phyloP scores from a whole-genome alignment of 257 asterid species.

The Pogostemon cablin region DNA sequence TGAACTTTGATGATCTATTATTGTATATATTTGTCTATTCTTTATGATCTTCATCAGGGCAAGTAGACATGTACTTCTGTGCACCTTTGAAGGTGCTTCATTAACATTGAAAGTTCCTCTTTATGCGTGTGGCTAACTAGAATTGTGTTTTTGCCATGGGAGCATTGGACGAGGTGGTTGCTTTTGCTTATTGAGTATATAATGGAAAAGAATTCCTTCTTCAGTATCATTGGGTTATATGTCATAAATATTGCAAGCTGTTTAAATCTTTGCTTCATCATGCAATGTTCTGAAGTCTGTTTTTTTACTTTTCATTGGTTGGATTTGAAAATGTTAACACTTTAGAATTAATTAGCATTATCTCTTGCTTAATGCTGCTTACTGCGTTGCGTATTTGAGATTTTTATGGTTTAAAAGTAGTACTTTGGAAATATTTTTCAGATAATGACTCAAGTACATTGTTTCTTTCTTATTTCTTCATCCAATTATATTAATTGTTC shows the following conservation, averaged over 20 bases:
- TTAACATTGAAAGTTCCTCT: background rate
- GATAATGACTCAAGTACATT: background rate
- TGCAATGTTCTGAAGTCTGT: constrained; percentile 3
- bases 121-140: background rate
- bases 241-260: background rate
- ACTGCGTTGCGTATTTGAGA: too few species aligned
- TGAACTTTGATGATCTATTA: background rate
- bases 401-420: too few species aligned
- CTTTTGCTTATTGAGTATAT: too few species aligned
- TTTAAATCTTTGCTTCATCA: background rate
- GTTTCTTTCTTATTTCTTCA: background rate
- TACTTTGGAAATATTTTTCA: background rate
- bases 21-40: background rate
- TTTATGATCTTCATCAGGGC: background rate
- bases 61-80: background rate
- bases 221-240: background rate
- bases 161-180: background rate
- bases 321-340: background rate
- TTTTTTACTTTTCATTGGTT: background rate
- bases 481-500: constrained; percentile 20
- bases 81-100: background rate
- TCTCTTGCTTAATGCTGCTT: too few species aligned
- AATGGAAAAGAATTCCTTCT: background rate
- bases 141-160: background rate
- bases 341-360: background rate